Conservation (phyloP, 345 rosid species). For the Gossypium stocksii region DNA sequence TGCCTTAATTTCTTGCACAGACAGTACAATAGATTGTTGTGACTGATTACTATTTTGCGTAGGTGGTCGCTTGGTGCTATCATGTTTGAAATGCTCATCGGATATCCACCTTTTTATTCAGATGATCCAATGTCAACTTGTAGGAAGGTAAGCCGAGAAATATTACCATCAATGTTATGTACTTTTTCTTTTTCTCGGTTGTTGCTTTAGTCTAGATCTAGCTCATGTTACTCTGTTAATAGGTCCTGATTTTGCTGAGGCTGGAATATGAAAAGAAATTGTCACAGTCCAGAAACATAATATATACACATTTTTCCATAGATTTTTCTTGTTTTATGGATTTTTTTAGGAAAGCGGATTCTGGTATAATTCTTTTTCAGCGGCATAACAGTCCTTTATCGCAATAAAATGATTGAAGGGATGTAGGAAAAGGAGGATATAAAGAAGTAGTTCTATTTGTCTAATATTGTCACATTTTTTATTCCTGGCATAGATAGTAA, state of each 20-base stretch:
- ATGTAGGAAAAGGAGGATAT: not conserved
- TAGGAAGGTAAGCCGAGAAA: slow-evolving; percentile 55
- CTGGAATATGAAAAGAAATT: not conserved
- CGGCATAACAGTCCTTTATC: not conserved
- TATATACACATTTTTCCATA: not conserved
- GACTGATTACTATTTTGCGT: slow-evolving; percentile 25
- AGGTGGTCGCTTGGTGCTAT: slow-evolving; percentile 99
- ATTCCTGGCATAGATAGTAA: slow-evolving; percentile 57
- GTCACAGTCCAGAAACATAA: not conserved
- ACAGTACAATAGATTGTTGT: slow-evolving; percentile 4
- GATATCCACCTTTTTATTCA: slow-evolving; percentile 96
- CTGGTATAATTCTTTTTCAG: not conserved
- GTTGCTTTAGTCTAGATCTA: not conserved
- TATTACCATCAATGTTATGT: not conserved
- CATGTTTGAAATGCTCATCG: slow-evolving; percentile 95
- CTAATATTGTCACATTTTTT: slow-evolving; percentile 8
- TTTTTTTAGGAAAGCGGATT: not conserved
- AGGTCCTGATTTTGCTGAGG: not conserved
- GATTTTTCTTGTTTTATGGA: slow-evolving; percentile 4
- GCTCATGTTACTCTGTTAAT: not conserved
- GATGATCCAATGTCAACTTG: slow-evolving; percentile 97
- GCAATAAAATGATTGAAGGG: not conserved
- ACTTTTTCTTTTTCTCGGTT: not conserved
- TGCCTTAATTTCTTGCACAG: slow-evolving; percentile 10
- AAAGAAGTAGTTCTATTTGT: slow-evolving; percentile 1